Conservation (phyloP, 108 stramenopile genomes). For the Skeletonema grethae region DNA sequence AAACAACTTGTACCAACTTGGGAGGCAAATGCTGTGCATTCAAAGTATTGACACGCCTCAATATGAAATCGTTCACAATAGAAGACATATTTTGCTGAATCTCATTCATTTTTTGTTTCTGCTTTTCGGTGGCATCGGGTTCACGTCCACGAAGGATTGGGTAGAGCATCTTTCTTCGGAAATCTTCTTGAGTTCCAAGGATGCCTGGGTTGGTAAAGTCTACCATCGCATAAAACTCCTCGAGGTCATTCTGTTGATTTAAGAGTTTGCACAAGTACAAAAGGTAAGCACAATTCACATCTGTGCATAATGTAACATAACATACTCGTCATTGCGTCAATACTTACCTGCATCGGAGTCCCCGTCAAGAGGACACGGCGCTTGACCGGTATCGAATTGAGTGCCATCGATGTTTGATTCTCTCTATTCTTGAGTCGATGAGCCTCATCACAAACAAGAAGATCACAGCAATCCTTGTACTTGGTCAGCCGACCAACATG, state of each 20-base stretch:
- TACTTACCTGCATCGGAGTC: slow-evolving; percentile 81
- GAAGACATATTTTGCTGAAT: slow-evolving; percentile 90
- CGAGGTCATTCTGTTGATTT: slow-evolving; percentile 90
- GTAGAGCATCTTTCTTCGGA: slow-evolving; percentile 73
- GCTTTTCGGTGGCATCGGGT: slow-evolving; percentile 92
- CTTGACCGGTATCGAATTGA: slow-evolving; percentile 82
- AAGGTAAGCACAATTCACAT: background rate
- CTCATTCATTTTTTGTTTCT: slow-evolving; percentile 81
- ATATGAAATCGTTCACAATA: slow-evolving; percentile 95
- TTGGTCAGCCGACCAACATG: slow-evolving; percentile 84
- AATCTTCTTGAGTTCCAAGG: slow-evolving; percentile 88
- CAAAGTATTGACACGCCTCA: slow-evolving; percentile 94
- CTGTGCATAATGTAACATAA: background rate
- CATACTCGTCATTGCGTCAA: background rate
- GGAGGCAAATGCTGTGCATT: slow-evolving; percentile 98
- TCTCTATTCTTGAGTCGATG: slow-evolving; percentile 98
- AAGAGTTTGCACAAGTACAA: background rate
- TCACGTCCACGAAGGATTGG: slow-evolving; percentile 94
- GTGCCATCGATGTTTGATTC: slow-evolving; percentile 89
- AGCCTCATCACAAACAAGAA: slow-evolving; percentile 97
- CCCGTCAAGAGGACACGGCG: slow-evolving; percentile 94
- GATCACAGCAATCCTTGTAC: slow-evolving; percentile 84
- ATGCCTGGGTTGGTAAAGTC: slow-evolving; percentile 95
- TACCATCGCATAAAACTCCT: slow-evolving; percentile 98
- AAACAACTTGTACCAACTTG: slow-evolving; percentile 98